A percentile compares a stretch with the other conserved stretches of the same genome.
Conservation (phyloP, 2,329 filamentous ascomycete species). For the Botrytis sinoallii region DNA sequence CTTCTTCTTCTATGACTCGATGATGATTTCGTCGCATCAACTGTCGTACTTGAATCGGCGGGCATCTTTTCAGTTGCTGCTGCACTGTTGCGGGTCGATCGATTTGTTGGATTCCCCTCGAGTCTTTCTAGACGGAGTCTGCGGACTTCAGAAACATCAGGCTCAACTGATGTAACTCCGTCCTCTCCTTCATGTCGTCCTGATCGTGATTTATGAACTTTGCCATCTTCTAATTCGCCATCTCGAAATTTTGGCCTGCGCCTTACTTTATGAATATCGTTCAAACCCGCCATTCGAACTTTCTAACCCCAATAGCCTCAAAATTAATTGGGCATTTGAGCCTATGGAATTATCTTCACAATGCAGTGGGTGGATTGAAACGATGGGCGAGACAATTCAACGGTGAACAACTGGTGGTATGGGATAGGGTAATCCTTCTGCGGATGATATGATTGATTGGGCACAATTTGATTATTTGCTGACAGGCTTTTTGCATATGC, state of each 20-base stretch:
- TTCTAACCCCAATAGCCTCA: background rate
- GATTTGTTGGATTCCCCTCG: conserved; percentile 23
- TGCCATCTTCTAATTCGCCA: conserved; percentile 30
- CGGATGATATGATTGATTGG: conserved; percentile 15
- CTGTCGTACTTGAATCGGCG: conserved; percentile 31
- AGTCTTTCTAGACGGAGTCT: conserved; percentile 34
- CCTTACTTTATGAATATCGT: conserved; percentile 22
- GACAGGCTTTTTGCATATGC: conserved; percentile 16
- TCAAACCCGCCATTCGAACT: conserved; percentile 10
- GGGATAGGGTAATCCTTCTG: conserved; percentile 24
- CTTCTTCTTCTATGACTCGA: conserved; percentile 30
- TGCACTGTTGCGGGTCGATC: conserved; percentile 22
- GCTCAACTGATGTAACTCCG: conserved; percentile 25
- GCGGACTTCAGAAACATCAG: conserved; percentile 28
- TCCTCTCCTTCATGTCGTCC: conserved; percentile 11
- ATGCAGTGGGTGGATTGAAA: background rate
- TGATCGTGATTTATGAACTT: conserved; percentile 24
- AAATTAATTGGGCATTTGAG: conserved; percentile 8
- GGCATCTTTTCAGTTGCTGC: conserved; percentile 25
- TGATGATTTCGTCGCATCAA: conserved; percentile 25
- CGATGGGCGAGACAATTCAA: conserved; percentile 12
- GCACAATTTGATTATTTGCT: background rate
- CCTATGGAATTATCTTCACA: background rate
- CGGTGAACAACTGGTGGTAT: conserved; percentile 28
- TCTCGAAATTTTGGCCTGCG: conserved; percentile 24